Evolutionary conservation across 805 yeast genomes (phyloP).

Genomic region (Kregervanrija pseudodelftensis): DNA sequence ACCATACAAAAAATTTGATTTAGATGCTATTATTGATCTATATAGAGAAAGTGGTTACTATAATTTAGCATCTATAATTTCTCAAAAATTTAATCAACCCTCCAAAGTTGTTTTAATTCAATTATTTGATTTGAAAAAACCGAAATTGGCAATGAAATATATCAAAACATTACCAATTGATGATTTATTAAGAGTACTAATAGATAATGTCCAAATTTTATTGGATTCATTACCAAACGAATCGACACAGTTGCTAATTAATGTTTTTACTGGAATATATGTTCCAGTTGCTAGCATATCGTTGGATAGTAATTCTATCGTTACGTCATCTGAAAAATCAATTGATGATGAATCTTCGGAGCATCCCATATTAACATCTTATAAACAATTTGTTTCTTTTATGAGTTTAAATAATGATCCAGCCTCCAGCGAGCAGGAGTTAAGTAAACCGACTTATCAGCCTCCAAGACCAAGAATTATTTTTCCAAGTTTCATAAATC

Average conservation of each 20-base stretch:
- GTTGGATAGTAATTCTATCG: slow-evolving; percentile 12
- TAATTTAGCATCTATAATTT: slow-evolving; percentile 59
- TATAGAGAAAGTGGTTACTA: slow-evolving; percentile 68
- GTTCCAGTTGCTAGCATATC: slow-evolving; percentile 31
- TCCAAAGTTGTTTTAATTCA: slow-evolving; percentile 70
- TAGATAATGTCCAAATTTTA: slow-evolving; percentile 46
- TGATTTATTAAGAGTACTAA: slow-evolving; percentile 64
- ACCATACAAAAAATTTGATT: slow-evolving; percentile 46
- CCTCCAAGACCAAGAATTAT: slow-evolving; percentile 89
- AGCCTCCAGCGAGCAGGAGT: slow-evolving; percentile 7
- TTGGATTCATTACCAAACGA: slow-evolving; percentile 68
- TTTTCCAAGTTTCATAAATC: slow-evolving; percentile 79
- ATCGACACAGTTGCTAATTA: slow-evolving; percentile 74
- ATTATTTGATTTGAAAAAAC: slow-evolving; percentile 56
- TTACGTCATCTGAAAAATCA: neutral
- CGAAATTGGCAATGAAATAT: slow-evolving; percentile 53
- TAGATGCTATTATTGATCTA: slow-evolving; percentile 57
- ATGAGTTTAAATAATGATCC: slow-evolving; percentile 17
- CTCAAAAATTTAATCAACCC: slow-evolving; percentile 67
- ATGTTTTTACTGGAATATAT: slow-evolving; percentile 84
- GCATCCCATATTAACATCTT: slow-evolving; percentile 51
- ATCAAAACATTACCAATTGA: slow-evolving; percentile 64
- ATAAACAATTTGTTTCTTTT: slow-evolving; percentile 33
- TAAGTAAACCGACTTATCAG: slow-evolving; percentile 60
- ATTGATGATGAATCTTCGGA: neutral